Percentiles rank a stretch among this genome's conserved stretches.
Evolutionary conservation across 139 green algal genomes (phyloP).

Genomic region (Monoraphidium neglectum): DNA sequence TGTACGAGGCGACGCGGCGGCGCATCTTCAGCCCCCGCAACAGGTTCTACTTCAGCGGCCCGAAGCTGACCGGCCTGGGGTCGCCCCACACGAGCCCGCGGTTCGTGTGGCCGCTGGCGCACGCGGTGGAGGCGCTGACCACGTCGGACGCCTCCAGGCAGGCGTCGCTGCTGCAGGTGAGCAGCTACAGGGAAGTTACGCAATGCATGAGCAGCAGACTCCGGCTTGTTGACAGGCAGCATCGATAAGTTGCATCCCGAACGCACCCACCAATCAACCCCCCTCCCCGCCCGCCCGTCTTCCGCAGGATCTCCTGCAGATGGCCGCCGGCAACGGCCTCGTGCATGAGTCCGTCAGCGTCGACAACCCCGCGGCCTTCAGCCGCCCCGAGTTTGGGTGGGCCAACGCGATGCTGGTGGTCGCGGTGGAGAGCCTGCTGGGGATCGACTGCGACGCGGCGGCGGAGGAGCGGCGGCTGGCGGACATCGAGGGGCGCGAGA

Average conservation of each 20-base stretch:
- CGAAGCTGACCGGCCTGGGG: conserved; percentile 44
- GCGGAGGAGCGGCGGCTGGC: conserved; percentile 21
- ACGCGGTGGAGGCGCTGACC: conserved; percentile 45
- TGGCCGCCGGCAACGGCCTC: conserved; percentile 23
- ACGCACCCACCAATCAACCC: too few relatives aligned
- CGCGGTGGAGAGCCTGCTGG: conserved; percentile 42
- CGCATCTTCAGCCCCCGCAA: conserved; percentile 47
- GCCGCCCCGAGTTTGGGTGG: conserved; percentile 50
- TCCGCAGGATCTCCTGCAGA: conserved; percentile 31
- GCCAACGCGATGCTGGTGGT: conserved; percentile 59
- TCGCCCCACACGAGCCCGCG: conserved; percentile 46
- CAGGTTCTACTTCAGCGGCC: conserved; percentile 46
- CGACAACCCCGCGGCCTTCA: not conserved
- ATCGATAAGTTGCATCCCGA: too few relatives aligned
- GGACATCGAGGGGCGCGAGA: conserved; percentile 3
- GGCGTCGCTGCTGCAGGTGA: conserved; percentile 17
- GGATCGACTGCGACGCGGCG: conserved; percentile 43
- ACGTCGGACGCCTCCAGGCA: conserved; percentile 5
- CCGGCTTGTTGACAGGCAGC: too few relatives aligned
- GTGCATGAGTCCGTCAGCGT: conserved; percentile 35
- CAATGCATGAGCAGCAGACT: too few relatives aligned
- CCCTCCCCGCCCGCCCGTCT: too few relatives aligned
- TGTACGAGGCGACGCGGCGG: conserved; percentile 36
- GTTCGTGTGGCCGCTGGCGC: conserved; percentile 58
- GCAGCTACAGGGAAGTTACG: too few relatives aligned